Base-by-base conservation (phyloP, 2,329 filamentous ascomycete species). In the Fusarium circinatum region DNA sequence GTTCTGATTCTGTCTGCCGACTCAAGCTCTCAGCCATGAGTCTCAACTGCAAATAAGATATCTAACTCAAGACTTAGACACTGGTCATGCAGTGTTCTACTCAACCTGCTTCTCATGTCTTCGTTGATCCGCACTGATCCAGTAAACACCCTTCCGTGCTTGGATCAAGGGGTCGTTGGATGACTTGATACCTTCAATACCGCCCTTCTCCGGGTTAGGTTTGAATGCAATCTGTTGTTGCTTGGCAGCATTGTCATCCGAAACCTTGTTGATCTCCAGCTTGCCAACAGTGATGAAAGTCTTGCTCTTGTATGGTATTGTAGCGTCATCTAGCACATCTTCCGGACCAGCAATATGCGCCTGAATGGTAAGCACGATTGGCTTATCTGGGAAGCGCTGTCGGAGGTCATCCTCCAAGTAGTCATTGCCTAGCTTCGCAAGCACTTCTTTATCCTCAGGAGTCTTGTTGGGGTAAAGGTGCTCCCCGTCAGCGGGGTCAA, bases 191-290 rank as follows among this genome's bases (percentile, higher is more conserved):
- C 65, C 56, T 30, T 70, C n/a, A 22, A 73, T 47, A 0, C 70
- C 60, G 1, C 70, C 60, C 20, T 65, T 62, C 60, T 73, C 56
- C 1, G 56, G 70, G 17, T 59, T 65, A 2, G 70, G 60, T 5
- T 32, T 42, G 9, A 70, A 73, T 0, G 56, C 56, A 2, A 73
- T 73, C 4, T 70, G 42, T 11, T 73, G 60, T 8, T 73, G 65
- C 8, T 34, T 22, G 2, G 30, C 52, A 14, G 39, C 38, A 12
- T 73, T 62, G 6, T 70, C 42, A 15, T 62, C 70, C 0, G 70
- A 66, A 3, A 66, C 56, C 47, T 66, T 73, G 24, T 73, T 70
- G 20, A 70, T 73, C 47, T 66, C 70, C 9, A 73, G 1, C 3
- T 36, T 66, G 1, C 70, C 70, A 4, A 73, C 47, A 1, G 52